Conservation (phyloP, 805 yeast species). For the Candida berthetii region DNA sequence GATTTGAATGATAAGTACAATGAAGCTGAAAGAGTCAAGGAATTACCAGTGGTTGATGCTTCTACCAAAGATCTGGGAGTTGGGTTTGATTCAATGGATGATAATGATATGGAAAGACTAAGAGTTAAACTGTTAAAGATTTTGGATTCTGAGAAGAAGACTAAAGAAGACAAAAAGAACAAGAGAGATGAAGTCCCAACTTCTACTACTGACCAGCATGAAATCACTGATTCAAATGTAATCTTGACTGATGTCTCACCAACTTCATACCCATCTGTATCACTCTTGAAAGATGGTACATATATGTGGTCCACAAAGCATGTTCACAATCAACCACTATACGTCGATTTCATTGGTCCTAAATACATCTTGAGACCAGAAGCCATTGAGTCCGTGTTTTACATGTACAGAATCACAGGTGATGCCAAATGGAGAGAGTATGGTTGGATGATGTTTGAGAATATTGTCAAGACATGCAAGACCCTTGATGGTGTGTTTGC, state of each 20-base stretch:
- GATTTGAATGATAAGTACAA: constrained; percentile 16
- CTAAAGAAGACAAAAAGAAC: background rate
- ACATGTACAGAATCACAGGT: constrained; percentile 55
- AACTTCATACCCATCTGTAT: background rate
- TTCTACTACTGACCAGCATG: background rate
- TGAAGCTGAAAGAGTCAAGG: constrained; percentile 8
- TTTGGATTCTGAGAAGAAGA: background rate
- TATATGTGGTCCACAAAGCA: constrained; percentile 6
- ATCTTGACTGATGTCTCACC: background rate
- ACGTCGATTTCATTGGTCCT: constrained; percentile 28
- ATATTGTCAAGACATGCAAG: constrained; percentile 24
- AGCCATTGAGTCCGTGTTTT: constrained; percentile 53
- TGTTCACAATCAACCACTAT: constrained; percentile 19
- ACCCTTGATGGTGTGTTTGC: constrained; percentile 28
- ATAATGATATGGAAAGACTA: background rate
- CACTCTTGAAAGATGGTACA: constrained; percentile 2
- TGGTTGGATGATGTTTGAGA: constrained; percentile 44
- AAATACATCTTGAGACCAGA: constrained; percentile 50
- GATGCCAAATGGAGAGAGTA: constrained; percentile 49
- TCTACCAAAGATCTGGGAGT: background rate
- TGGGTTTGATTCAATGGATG: background rate
- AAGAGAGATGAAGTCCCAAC: background rate
- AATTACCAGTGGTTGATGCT: constrained; percentile 2
- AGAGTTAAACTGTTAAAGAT: background rate
- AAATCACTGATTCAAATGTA: background rate